Evolutionary conservation across 2,329 filamentous ascomycete genomes (phyloP).

Genomic region (Byssochlamys sp.): DNA sequence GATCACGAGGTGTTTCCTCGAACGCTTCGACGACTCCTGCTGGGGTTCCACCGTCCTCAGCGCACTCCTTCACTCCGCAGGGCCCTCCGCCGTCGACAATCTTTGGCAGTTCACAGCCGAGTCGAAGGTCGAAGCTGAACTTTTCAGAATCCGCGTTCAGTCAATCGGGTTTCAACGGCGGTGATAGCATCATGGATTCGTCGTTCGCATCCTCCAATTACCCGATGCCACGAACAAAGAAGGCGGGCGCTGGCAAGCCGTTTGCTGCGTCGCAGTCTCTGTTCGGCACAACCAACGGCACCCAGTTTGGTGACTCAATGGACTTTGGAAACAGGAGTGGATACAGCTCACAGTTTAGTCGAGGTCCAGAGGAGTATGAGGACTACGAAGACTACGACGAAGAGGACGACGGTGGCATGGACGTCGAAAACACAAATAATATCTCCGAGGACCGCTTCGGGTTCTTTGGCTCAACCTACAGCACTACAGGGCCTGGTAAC

Average conservation of each 20-base stretch:
- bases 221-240: slow-evolving; percentile 19
- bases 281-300: slow-evolving; percentile 20
- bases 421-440: slow-evolving; percentile 13
- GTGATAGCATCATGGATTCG: slow-evolving; percentile 29
- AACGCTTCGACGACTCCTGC: slow-evolving; percentile 50
- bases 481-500: slow-evolving; percentile 15
- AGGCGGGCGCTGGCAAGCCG: slow-evolving; percentile 13
- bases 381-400: slow-evolving; percentile 32
- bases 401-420: slow-evolving; percentile 25
- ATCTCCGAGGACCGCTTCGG: slow-evolving; percentile 14
- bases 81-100: slow-evolving; percentile 44
- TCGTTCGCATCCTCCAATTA: slow-evolving; percentile 27
- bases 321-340: slow-evolving; percentile 16
- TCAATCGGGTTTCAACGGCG: slow-evolving; percentile 25
- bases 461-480: slow-evolving; percentile 24
- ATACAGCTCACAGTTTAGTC: slow-evolving; percentile 16
- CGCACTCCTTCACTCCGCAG: slow-evolving; percentile 47
- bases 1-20: slow-evolving; percentile 26
- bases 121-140: slow-evolving; percentile 21
- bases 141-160: slow-evolving; percentile 32
- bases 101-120: slow-evolving; percentile 44
- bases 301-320: slow-evolving; percentile 16
- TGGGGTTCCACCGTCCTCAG: slow-evolving; percentile 45
- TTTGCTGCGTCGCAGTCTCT: slow-evolving; percentile 17
- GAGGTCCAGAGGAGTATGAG: slow-evolving; percentile 25